These are phyloP conservation scores for Aspergillus avenaceus DNA, from an alignment of 495 filamentous ascomycete species.

Conservation along the genomic window DNA sequence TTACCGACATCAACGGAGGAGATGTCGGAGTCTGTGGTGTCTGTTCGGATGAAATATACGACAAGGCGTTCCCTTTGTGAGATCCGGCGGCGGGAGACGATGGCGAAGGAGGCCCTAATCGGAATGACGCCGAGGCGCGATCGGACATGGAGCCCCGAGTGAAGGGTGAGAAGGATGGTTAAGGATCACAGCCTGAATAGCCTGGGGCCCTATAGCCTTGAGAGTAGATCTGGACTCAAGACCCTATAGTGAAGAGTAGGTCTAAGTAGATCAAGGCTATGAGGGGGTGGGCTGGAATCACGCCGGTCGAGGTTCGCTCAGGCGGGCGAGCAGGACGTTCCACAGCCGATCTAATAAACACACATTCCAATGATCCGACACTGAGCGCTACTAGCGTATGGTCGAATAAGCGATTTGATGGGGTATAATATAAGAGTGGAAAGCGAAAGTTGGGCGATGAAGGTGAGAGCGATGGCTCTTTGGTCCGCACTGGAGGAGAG, in stretches of 20 bases:
- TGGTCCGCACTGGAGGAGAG: slow-evolving; percentile 22
- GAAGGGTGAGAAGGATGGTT: slow-evolving; percentile 9
- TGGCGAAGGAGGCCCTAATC: slow-evolving; percentile 40
- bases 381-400: slow-evolving; percentile 10
- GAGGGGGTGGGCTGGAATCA: slow-evolving; percentile 8
- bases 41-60: slow-evolving; percentile 30
- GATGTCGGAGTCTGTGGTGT: slow-evolving; percentile 45
- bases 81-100: slow-evolving; percentile 38
- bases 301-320: slow-evolving; percentile 37
- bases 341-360: slow-evolving; percentile 34
- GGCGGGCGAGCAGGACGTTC: slow-evolving; percentile 37
- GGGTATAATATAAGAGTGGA: slow-evolving; percentile 2
- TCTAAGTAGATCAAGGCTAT: slow-evolving; percentile 8
- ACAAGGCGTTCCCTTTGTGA: slow-evolving; percentile 34
- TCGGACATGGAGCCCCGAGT: slow-evolving; percentile 37
- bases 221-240: slow-evolving; percentile 21
- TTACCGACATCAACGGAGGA: slow-evolving; percentile 52
- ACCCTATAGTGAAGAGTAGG: slow-evolving; percentile 11
- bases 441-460: neutral
- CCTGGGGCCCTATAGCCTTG: slow-evolving; percentile 6
- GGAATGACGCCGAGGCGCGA: slow-evolving; percentile 36
- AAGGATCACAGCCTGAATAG: slow-evolving; percentile 13
- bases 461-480: slow-evolving; percentile 16
- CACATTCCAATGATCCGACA: slow-evolving; percentile 33
- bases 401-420: slow-evolving; percentile 3